A percentile compares a stretch with the other conserved stretches of the same genome.
Conservation (phyloP, 83 land plant genomes). For the Isoetes engelmannii region DNA sequence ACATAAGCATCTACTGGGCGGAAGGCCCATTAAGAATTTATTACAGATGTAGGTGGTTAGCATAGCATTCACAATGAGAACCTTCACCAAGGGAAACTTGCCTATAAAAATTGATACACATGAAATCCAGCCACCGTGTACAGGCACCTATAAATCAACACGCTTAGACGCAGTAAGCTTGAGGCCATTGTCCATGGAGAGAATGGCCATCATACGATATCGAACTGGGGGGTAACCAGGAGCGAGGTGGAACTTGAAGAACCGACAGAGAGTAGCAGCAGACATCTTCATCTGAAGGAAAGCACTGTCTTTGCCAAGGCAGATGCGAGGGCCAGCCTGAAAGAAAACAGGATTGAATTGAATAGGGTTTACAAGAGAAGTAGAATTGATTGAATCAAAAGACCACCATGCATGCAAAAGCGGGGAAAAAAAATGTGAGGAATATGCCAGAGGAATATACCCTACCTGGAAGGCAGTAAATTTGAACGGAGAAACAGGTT, state of each 20-base stretch:
- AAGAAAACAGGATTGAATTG: not conserved
- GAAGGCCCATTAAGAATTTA: too few relatives aligned
- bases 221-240: constrained; percentile 45
- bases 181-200: constrained; percentile 78
- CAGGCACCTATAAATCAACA: too few relatives aligned
- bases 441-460: not conserved
- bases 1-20: too few relatives aligned
- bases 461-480: constrained; percentile 72
- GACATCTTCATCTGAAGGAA: constrained; percentile 95
- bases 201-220: constrained; percentile 84
- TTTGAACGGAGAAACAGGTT: constrained; percentile 51
- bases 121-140: too few relatives aligned
- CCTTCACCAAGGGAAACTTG: too few relatives aligned
- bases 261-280: constrained; percentile 65
- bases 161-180: constrained; percentile 36
- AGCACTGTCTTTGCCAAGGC: constrained; percentile 93
- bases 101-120: too few relatives aligned
- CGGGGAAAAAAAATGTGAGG: too few relatives aligned
- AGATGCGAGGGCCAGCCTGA: constrained; percentile 88
- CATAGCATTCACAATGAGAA: too few relatives aligned
- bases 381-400: too few relatives aligned
- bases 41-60: too few relatives aligned
- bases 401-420: too few relatives aligned
- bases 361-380: too few relatives aligned
- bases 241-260: constrained; percentile 57